Conservation (phyloP, 2,329 filamentous ascomycete species). For the Alternaria dauci region DNA sequence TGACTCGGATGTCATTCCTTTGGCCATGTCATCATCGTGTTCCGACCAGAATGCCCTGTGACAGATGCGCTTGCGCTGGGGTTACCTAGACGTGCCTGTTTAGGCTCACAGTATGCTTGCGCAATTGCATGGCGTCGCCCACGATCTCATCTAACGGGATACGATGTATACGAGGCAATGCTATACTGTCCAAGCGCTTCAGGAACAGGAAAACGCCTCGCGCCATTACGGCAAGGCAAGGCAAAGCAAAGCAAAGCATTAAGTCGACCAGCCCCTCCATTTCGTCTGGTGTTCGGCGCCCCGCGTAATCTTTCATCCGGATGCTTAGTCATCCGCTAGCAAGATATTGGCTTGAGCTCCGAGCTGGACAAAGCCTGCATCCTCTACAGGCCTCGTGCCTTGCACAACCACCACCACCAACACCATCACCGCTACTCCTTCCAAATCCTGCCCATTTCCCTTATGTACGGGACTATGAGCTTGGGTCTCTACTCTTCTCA, state of each 20-base stretch:
- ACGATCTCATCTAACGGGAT: conserved; percentile 8
- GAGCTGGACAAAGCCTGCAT: conserved; percentile 22
- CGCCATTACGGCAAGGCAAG: neutral
- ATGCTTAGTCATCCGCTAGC: conserved; percentile 21
- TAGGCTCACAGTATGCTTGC: conserved; percentile 13
- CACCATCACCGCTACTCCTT: neutral
- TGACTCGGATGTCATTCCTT: conserved; percentile 4
- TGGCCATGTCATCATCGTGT: neutral
- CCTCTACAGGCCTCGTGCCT: conserved; percentile 25
- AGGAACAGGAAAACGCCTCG: conserved; percentile 36
- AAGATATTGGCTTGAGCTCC: conserved; percentile 10
- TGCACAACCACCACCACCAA: conserved; percentile 5
- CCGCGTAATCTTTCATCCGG: conserved; percentile 18
- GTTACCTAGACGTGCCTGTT: conserved; percentile 6
- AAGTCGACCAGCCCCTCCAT: conserved; percentile 10
- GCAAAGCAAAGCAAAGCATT: neutral
- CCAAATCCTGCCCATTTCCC: conserved; percentile 4
- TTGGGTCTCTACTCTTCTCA: neutral
- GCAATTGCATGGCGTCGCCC: conserved; percentile 9
- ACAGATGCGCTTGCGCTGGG: conserved; percentile 17
- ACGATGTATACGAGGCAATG: conserved; percentile 18
- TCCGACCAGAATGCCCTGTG: neutral
- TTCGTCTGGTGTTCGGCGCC: neutral
- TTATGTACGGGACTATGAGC: conserved; percentile 12
- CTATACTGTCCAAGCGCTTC: conserved; percentile 22